Base-by-base conservation (phyloP, 345 rosid genomes). In the Theobroma cacao region DNA sequence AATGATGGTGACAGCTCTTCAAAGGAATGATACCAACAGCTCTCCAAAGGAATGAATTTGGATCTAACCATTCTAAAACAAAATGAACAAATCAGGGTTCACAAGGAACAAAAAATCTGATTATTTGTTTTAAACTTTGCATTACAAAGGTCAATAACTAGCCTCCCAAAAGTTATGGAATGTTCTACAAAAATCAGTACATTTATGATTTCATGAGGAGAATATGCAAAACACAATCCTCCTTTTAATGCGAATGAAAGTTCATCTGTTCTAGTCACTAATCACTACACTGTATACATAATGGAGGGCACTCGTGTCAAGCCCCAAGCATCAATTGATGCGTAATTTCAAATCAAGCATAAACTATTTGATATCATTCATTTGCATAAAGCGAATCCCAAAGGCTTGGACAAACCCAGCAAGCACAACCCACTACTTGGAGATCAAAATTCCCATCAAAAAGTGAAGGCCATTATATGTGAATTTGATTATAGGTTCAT, bases 161-260 rank as follows among this genome's bases (percentile, higher is more conserved):
- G 31, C 17, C 11, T n/a, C 30, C 40, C 3, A 38, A 40, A 65
- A 36, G 4, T 65, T 40, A 15, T 12, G 22, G 22, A 22, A 40
- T 40, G 7, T 40, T 41, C 20, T 38, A 66, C 2, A 38, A 40
- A 66, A 10, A 11, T 40, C 10, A 1, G 30, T 14, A 31, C 66
- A 1, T 34, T 18, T 63, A 20, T 18, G 18, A 10, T 63, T 18
- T 41, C 40, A 66, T 5, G 30, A 40, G 2, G 48, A 3, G 0
- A 65, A 40, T 66, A 22, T 66, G 50, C 69, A 66, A n/a, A 66
- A 63, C 60, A 47, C 30, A 60, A 33, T 36, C 33, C 41, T 72
- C 45, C 12, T 53, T 31, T 30, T 7, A 26, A 60, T 12, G 22
- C 50, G 41, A 18, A 5, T 18, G 43, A 20, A 34, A 63, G 24